A percentile compares a stretch with the other conserved stretches of the same genome.
Evolutionary conservation across 2,329 filamentous ascomycete genomes (phyloP).

Genomic region (Tolypocladium guangdongense): DNA sequence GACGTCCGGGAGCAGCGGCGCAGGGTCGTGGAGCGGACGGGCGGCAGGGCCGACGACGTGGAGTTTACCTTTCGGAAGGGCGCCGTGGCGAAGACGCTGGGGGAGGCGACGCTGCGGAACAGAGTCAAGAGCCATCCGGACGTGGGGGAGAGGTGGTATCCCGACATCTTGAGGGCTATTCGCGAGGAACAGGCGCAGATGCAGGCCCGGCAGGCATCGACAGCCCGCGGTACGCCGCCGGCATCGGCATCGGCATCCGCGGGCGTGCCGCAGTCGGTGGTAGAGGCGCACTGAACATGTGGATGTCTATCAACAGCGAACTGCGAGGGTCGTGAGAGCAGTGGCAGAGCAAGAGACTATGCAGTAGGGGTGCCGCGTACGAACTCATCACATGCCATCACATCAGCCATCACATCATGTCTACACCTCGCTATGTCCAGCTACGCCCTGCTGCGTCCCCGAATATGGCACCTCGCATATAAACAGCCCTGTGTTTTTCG

Average conservation of each 20-base stretch:
- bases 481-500: neutral
- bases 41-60: constrained; percentile 58
- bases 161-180: constrained; percentile 47
- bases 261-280: constrained; percentile 11
- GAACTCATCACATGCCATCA: constrained; percentile 5
- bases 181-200: constrained; percentile 44
- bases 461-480: neutral
- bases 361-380: neutral
- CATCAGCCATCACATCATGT: constrained; percentile 1
- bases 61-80: constrained; percentile 78
- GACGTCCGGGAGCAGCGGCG: constrained; percentile 51
- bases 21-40: constrained; percentile 43
- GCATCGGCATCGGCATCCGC: constrained; percentile 1
- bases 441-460: constrained; percentile 1
- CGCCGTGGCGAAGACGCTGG: constrained; percentile 54
- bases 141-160: constrained; percentile 74
- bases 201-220: constrained; percentile 15
- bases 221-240: constrained; percentile 9
- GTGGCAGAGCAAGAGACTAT: neutral
- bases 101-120: constrained; percentile 77
- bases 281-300: constrained; percentile 19
- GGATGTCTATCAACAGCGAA: neutral
- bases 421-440: constrained; percentile 11
- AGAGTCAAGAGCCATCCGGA: constrained; percentile 79
- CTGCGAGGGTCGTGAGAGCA: neutral